phyloP scores from a whole-genome alignment of 192 early-diverging fungal genomes.

The Entomortierella chlamydospora region DNA sequence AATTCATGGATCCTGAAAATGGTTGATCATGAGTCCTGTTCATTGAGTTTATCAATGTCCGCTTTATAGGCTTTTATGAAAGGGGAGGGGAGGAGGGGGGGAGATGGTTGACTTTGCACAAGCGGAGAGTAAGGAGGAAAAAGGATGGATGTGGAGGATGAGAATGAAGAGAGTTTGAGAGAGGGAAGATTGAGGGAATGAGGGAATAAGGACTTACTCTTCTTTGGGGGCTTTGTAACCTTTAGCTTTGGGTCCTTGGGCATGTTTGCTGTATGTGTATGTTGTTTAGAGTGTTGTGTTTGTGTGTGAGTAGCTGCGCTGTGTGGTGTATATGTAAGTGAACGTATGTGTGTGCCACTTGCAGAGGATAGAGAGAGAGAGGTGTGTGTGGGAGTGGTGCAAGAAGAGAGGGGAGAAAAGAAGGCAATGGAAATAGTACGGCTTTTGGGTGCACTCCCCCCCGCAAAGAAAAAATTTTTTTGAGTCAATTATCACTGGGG shows the following conservation, averaged over 20 bases:
- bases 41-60: too few relatives aligned
- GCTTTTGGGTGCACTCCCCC: too few relatives aligned
- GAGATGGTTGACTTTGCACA: neutral
- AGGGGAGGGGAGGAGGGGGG: neutral
- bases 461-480: too few relatives aligned
- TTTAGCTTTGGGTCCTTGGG: slow-evolving; percentile 36
- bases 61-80: too few relatives aligned
- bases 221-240: slow-evolving; percentile 38
- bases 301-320: too few relatives aligned
- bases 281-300: too few relatives aligned
- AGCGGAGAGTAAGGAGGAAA: neutral
- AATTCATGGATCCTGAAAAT: too few relatives aligned
- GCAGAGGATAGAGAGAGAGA: neutral
- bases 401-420: slow-evolving; percentile 16
- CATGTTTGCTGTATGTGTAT: slow-evolving; percentile 23
- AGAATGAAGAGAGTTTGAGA: neutral
- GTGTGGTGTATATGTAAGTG: slow-evolving; percentile 8
- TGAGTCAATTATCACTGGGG: too few relatives aligned
- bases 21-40: too few relatives aligned
- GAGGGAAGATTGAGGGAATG: neutral
- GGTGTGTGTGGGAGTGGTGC: neutral
- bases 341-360: neutral
- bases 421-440: slow-evolving; percentile 7
- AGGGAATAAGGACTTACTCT: slow-evolving; percentile 24
- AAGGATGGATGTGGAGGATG: slow-evolving; percentile 3